Conservation (phyloP, 1,139 yeast species). For the Protomyces gravidus region DNA sequence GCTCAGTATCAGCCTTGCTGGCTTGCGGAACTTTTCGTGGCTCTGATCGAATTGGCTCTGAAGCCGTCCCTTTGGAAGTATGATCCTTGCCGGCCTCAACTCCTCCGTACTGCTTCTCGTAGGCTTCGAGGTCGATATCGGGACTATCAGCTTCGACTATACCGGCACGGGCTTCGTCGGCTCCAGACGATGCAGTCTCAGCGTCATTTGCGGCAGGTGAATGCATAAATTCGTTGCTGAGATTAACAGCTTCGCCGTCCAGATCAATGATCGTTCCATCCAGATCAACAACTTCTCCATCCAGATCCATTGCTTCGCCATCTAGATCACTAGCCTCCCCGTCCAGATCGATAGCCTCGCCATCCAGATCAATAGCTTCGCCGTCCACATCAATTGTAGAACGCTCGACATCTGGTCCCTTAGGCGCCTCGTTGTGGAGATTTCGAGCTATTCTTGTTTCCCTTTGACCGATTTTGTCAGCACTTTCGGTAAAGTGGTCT, state of each 20-base stretch:
- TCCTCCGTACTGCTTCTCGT: background rate
- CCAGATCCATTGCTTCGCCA: background rate
- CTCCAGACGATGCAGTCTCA: too few relatives aligned
- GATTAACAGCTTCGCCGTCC: background rate
- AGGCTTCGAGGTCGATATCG: background rate
- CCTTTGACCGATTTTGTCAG: too few relatives aligned
- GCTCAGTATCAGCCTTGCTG: background rate
- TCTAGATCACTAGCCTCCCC: background rate
- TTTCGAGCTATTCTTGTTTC: too few relatives aligned
- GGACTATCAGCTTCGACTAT: background rate
- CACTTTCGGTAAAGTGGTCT: conserved; percentile 16
- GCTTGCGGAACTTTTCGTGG: too few relatives aligned
- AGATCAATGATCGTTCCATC: background rate
- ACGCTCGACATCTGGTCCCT: background rate
- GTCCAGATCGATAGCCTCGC: background rate
- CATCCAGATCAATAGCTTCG: background rate
- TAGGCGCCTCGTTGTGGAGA: background rate
- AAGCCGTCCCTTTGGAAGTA: too few relatives aligned
- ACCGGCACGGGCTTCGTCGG: background rate
- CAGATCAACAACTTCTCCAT: background rate
- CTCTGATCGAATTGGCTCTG: too few relatives aligned
- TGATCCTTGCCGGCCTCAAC: too few relatives aligned
- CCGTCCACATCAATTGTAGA: background rate
- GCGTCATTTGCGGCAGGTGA: background rate
- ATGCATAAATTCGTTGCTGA: too few relatives aligned